These are phyloP conservation scores for Lentinula raphanica DNA, from an alignment of 768 basidiomycete species.

Conservation along the genomic window DNA sequence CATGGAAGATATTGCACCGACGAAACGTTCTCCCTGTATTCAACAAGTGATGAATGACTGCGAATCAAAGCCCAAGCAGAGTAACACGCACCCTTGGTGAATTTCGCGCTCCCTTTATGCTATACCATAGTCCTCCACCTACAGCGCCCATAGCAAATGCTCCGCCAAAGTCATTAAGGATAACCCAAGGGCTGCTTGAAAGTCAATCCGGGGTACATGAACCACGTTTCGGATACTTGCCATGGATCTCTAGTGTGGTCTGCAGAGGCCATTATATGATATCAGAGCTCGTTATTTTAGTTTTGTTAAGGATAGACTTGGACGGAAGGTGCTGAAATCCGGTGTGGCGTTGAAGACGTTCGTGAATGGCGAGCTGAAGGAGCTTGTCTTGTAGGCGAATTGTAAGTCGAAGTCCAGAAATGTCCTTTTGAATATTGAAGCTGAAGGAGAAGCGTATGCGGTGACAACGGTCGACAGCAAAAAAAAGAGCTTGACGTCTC, in stretches of 20 bases:
- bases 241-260: constrained; percentile 95
- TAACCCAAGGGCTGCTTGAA: constrained; percentile 84
- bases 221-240: constrained; percentile 33
- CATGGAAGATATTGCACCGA: constrained; percentile 92
- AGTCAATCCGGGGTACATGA: not conserved
- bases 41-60: not conserved
- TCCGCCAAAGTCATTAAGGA: constrained; percentile 96
- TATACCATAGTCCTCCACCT: constrained; percentile 98
- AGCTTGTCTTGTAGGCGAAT: not conserved
- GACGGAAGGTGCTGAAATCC: not conserved
- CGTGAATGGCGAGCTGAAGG: not conserved
- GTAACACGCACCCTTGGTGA: constrained; percentile 73
- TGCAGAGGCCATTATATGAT: constrained; percentile 66
- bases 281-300: not conserved
- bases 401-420: not conserved
- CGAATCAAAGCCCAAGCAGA: not conserved
- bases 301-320: not conserved
- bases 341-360: not conserved
- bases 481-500: not conserved
- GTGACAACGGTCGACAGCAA: not conserved
- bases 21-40: constrained; percentile 84
- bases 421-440: not conserved
- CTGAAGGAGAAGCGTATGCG: no score
- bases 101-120: constrained; percentile 96
- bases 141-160: constrained; percentile 98